Conservation (phyloP, 78 protist genomes). For the Cavenderia fasciculata region DNA sequence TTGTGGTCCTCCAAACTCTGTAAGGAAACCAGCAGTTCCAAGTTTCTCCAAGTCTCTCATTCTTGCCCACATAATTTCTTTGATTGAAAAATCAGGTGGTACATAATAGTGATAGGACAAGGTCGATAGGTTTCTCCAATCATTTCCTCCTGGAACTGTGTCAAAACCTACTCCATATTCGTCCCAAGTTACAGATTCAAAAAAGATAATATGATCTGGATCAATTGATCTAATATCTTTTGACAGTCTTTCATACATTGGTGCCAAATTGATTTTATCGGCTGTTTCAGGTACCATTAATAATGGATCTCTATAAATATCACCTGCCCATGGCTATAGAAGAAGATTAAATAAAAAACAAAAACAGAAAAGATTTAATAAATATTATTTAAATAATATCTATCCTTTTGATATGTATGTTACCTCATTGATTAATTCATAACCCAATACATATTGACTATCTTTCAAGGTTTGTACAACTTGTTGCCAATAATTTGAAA, state of each 20-base stretch:
- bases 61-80: neutral
- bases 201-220: slow-evolving; percentile 28
- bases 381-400: too few species aligned
- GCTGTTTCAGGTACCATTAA: slow-evolving; percentile 69
- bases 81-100: slow-evolving; percentile 13
- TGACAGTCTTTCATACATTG: slow-evolving; percentile 72
- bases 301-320: slow-evolving; percentile 69
- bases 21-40: slow-evolving; percentile 77
- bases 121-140: neutral
- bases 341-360: slow-evolving; percentile 74
- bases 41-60: slow-evolving; percentile 45
- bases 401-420: too few species aligned
- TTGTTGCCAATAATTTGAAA: slow-evolving; percentile 72
- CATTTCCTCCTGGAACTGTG: slow-evolving; percentile 36
- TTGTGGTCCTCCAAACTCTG: slow-evolving; percentile 83
- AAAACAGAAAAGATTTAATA: too few species aligned
- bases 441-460: slow-evolving; percentile 46
- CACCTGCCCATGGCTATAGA: slow-evolving; percentile 87
- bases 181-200: slow-evolving; percentile 40
- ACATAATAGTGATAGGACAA: slow-evolving; percentile 17
- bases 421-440: slow-evolving; percentile 93
- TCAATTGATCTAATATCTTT: slow-evolving; percentile 79
- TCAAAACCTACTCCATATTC: slow-evolving; percentile 31
- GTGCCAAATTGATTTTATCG: slow-evolving; percentile 76
- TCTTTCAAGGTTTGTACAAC: slow-evolving; percentile 38